These are phyloP conservation scores for Nicotiana attenuata DNA, from an alignment of 257 asterid genomes.

Conservation along the genomic window DNA sequence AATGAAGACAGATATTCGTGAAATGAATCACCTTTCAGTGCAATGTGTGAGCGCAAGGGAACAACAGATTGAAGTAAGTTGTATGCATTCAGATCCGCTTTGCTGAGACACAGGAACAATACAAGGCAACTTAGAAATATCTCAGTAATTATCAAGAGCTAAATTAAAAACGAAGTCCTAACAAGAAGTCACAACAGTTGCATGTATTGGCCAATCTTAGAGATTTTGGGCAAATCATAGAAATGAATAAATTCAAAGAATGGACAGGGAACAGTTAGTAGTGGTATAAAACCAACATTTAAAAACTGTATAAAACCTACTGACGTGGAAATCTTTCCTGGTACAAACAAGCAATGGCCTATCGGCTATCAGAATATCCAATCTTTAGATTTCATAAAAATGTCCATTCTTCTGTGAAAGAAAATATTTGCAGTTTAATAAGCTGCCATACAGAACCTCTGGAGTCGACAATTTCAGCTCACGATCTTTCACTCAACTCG, in stretches of 20 bases:
- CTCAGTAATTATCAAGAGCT: background rate
- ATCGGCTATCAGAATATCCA: background rate
- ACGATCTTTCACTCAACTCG: background rate
- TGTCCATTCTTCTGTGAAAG: background rate
- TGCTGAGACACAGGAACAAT: conserved; percentile 34
- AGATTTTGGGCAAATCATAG: background rate
- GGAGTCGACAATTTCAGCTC: background rate
- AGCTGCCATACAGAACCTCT: background rate
- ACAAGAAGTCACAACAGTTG: background rate
- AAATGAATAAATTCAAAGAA: background rate
- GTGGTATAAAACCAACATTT: background rate
- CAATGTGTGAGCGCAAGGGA: conserved; percentile 52
- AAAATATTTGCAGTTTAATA: background rate
- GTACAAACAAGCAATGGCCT: background rate
- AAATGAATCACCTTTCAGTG: conserved; percentile 57
- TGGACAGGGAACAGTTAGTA: background rate
- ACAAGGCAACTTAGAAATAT: conserved; percentile 3
- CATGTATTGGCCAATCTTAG: background rate
- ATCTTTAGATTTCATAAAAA: background rate
- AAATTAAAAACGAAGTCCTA: background rate
- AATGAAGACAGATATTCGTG: conserved; percentile 75
- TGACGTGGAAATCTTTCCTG: background rate
- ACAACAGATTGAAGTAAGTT: conserved; percentile 49
- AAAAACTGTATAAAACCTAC: background rate
- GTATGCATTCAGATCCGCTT: conserved; percentile 29